Conservation (phyloP, 1,139 yeast genomes). For the Debaryomyces fabryi region DNA sequence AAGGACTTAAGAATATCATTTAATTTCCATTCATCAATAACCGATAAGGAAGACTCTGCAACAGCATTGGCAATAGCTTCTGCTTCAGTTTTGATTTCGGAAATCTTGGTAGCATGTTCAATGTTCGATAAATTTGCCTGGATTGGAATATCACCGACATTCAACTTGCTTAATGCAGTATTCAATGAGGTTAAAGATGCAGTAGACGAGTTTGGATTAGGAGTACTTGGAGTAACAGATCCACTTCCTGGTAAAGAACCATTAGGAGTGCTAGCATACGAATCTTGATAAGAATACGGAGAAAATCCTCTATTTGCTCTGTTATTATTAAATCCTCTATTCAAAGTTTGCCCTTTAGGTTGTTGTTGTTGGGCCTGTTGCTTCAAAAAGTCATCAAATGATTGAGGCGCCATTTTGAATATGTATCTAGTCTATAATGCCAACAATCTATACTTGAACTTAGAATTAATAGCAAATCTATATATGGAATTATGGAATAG, state of each 20-base stretch:
- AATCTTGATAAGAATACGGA: conserved; percentile 8
- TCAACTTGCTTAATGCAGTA: conserved; percentile 67
- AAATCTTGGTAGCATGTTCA: conserved; percentile 57
- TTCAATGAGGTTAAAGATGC: conserved; percentile 73
- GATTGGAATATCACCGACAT: conserved; percentile 63
- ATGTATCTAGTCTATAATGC: not conserved
- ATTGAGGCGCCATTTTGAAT: conserved; percentile 16
- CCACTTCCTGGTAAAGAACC: conserved; percentile 48
- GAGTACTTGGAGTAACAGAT: conserved; percentile 39
- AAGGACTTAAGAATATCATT: conserved; percentile 64
- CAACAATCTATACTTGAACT: not conserved
- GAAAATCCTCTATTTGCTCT: not conserved
- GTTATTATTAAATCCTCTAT: conserved; percentile 1
- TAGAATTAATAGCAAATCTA: not conserved
- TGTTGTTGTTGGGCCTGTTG: conserved; percentile 24
- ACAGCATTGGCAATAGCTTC: conserved; percentile 56
- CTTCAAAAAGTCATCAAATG: conserved; percentile 39
- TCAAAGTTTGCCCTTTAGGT: conserved; percentile 10
- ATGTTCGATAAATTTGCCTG: conserved; percentile 59
- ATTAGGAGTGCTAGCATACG: conserved; percentile 28
- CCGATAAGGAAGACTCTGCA: conserved; percentile 44
- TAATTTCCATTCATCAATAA: conserved; percentile 68
- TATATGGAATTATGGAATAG: not conserved
- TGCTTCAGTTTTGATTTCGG: conserved; percentile 68
- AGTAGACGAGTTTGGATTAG: conserved; percentile 51